Conservation (phyloP, 1,284 basidiomycete genomes). For the Irpex sp. region DNA sequence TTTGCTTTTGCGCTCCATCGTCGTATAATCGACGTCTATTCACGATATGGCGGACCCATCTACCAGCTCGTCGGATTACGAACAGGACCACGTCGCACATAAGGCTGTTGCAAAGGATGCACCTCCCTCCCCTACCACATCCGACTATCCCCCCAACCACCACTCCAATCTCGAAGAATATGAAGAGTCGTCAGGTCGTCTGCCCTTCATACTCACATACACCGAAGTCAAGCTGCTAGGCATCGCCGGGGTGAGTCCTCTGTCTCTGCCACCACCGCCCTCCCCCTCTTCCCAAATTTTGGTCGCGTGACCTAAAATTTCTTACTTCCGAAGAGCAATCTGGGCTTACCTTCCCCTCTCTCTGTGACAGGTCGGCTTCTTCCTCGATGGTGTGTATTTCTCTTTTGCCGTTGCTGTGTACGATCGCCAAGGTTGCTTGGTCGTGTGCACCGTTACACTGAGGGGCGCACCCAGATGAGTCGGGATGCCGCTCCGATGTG, state of each 20-base stretch:
- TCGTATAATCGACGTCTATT: no score
- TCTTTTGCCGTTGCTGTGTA: not conserved
- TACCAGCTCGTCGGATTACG: not conserved
- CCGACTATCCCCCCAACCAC: not conserved
- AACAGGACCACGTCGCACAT: not conserved
- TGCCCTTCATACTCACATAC: constrained; percentile 42
- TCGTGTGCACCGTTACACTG: not conserved
- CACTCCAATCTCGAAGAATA: constrained; percentile 37
- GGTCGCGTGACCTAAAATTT: constrained; percentile 1
- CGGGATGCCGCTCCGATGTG: not conserved
- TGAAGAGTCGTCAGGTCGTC: constrained; percentile 35
- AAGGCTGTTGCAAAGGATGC: no score
- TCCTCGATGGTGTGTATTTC: constrained; percentile 55
- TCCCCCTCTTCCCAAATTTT: not conserved
- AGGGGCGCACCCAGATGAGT: not conserved
- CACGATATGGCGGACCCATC: not conserved
- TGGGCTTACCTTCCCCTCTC: not conserved
- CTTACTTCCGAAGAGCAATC: not conserved
- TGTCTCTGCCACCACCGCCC: not conserved
- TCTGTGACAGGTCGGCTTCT: constrained; percentile 54
- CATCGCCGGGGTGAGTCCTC: constrained; percentile 52
- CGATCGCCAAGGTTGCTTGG: not conserved
- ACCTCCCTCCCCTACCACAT: not conserved
- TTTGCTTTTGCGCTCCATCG: no score
- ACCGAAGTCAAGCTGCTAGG: constrained; percentile 55